Conservation (phyloP, 2,329 filamentous ascomycete species). For the Apiospora koreana region DNA sequence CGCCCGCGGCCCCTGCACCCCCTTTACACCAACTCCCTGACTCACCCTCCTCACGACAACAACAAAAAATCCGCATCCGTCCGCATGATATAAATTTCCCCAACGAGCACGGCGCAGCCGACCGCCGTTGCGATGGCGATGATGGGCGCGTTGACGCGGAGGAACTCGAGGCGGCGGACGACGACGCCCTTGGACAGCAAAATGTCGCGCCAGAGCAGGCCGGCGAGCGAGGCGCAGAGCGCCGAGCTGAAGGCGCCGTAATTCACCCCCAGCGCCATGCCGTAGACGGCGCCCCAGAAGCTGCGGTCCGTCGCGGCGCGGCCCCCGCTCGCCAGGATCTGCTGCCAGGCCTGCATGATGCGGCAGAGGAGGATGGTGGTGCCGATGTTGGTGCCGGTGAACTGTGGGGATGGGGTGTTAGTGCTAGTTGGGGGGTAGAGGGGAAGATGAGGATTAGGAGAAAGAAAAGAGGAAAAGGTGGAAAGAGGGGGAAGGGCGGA, state of each 20-base stretch:
- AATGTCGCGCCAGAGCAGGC: constrained; percentile 73
- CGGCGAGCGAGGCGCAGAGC: constrained; percentile 71
- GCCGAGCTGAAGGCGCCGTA: constrained; percentile 74
- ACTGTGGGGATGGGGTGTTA: constrained; percentile 44
- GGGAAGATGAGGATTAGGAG: background rate
- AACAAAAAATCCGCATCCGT: constrained; percentile 11
- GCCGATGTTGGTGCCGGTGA: constrained; percentile 76
- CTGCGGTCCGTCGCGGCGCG: constrained; percentile 60
- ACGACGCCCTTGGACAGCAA: constrained; percentile 67
- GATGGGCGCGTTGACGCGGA: constrained; percentile 68
- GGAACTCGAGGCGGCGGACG: constrained; percentile 65
- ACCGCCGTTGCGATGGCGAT: constrained; percentile 69
- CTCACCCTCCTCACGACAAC: background rate
- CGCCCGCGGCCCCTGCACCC: too few species aligned
- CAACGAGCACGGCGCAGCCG: constrained; percentile 54
- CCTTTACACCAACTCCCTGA: too few species aligned
- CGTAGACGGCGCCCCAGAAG: constrained; percentile 74
- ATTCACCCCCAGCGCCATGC: constrained; percentile 74
- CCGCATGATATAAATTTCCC: constrained; percentile 57
- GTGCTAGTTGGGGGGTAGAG: background rate
- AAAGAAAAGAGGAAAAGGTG: background rate
- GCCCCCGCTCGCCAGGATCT: constrained; percentile 51
- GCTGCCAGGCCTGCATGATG: constrained; percentile 68
- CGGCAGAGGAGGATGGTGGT: constrained; percentile 73
- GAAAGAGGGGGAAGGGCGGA: background rate